phyloP scores from a whole-genome alignment of 345 rosid species.

The Brassica cretica region DNA sequence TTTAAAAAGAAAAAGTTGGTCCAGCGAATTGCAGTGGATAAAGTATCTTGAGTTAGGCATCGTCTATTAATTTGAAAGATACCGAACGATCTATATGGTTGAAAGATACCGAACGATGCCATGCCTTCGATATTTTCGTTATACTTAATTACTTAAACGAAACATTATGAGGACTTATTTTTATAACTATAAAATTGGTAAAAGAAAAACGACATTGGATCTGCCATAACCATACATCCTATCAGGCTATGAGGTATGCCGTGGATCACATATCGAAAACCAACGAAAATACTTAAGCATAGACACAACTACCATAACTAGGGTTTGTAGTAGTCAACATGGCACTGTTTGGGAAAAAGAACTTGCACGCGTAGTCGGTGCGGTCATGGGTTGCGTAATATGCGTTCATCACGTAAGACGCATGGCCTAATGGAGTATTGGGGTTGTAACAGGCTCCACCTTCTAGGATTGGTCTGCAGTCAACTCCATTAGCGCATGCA shows the following conservation, averaged over 20 bases:
- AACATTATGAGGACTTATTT: background rate
- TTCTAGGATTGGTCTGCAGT: slow-evolving; percentile 5
- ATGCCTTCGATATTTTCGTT: background rate
- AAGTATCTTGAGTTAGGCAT: background rate
- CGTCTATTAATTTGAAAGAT: background rate
- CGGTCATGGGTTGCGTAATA: slow-evolving; percentile 10
- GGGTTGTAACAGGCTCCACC: slow-evolving; percentile 22
- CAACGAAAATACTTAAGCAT: background rate
- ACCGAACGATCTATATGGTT: background rate
- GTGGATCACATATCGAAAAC: background rate
- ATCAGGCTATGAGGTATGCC: background rate
- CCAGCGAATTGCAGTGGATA: background rate
- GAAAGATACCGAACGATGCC: background rate
- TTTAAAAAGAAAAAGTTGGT: background rate
- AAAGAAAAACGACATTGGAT: background rate
- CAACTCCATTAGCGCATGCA: slow-evolving; percentile 7
- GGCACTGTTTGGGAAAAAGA: background rate
- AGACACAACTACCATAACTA: slow-evolving; percentile 16
- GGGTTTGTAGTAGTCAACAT: background rate
- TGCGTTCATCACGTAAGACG: slow-evolving; percentile 31
- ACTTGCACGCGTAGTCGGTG: background rate
- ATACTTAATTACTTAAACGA: background rate
- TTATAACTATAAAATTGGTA: background rate
- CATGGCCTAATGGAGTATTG: background rate
- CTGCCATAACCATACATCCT: background rate